Percentiles rank a stretch among this genome's conserved stretches.
These are phyloP conservation scores for Phtheirospermum japonicum DNA, from an alignment of 257 asterid species.

Conservation along the genomic window DNA sequence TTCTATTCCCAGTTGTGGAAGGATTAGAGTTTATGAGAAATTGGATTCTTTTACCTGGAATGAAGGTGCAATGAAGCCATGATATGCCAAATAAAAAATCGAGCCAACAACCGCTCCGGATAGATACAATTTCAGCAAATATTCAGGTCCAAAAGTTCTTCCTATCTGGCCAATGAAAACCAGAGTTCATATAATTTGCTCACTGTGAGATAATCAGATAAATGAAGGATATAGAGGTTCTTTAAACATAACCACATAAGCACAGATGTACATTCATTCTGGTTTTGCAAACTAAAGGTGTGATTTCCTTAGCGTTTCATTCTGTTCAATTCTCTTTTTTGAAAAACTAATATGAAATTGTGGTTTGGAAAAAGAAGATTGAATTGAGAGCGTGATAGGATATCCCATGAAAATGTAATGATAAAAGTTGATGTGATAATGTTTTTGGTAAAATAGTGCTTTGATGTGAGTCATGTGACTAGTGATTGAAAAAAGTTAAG, in stretches of 20 bases:
- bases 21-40: not conserved
- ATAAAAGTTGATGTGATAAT: not conserved
- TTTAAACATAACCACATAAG: conserved; percentile 1
- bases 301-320: not conserved
- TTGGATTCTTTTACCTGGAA: conserved; percentile 44
- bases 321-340: not conserved
- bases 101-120: conserved; percentile 89
- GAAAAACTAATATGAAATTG: not conserved
- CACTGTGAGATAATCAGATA: not conserved
- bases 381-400: not conserved
- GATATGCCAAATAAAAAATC: conserved; percentile 66
- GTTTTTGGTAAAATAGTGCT: not conserved
- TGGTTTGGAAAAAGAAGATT: not conserved
- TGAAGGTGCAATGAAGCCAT: conserved; percentile 58
- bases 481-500: not conserved
- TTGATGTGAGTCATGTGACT: not conserved
- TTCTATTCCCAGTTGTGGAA: conserved; percentile 4
- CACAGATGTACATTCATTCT: not conserved
- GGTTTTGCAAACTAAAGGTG: not conserved
- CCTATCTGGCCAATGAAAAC: conserved; percentile 52
- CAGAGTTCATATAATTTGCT: conserved; percentile 1
- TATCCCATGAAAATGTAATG: not conserved
- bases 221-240: not conserved
- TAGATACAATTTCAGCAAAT: conserved; percentile 72
- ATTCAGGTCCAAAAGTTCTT: conserved; percentile 68